Evolutionary conservation across 495 filamentous ascomycete species (phyloP), one percentile per base, ranked within the genome.

Genomic region (Neurospora cerealis): DNA sequence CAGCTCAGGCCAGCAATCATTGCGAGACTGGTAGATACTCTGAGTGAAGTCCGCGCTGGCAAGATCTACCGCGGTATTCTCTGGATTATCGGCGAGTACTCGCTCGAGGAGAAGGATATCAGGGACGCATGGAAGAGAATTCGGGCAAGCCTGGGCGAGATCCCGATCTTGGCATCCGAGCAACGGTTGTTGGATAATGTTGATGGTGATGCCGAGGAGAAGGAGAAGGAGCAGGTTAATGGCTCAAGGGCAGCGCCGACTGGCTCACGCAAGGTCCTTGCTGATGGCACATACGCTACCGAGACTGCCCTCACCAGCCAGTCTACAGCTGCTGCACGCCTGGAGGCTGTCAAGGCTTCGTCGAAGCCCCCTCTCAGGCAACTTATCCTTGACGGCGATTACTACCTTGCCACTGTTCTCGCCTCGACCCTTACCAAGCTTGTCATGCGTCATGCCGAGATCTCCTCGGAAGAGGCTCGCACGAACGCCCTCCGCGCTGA

Each of bases 81-180:
- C 66, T 99, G 96, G 96, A 97, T 98, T 77, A 90, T 99, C 71
- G 96, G 96, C 78, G 96, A 99, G 83, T 99, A 98, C 80, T 97
- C 94, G 66, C 84, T 97, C 42, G 94, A 98, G 76, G 91, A 95
- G 78, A 93, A 88, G 73, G 95, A 98, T 80, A 99, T 99, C 78
- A 89, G 94, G 66, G 95, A 97, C 76, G 96, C 95, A 1, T 99
- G 96, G 96, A 98, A 96, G 85, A 89, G 91, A 74, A 98, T 99
- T 79, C 89, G 96, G 69, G 89, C 93, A 40, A 97, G 95, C 77
- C 86, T 99, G 48, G 96, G 96, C 70, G 96, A 99, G 84, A 98
- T 99, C 73, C 96, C 96, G 4, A 99, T 99, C 74, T 84, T 99
- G 71, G 94, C 94, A 21, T 97, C 95, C 1, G 96, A 99, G 82